Evolutionary conservation across 2,329 filamentous ascomycete species (phyloP).

Genomic region (Talaromyces amestolkiae): DNA sequence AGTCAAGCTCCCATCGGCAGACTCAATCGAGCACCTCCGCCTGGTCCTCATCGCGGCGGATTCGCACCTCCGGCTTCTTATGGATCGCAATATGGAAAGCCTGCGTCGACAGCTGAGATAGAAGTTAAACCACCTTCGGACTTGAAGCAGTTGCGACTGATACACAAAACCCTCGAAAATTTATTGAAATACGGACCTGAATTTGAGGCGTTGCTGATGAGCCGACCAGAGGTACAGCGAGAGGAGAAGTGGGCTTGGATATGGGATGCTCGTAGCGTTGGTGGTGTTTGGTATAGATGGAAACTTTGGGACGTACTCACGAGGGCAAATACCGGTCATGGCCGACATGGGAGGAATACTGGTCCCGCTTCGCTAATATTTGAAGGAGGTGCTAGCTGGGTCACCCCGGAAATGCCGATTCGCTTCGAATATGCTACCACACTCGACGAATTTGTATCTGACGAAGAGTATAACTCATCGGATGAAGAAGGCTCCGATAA

Average conservation of each 20-base stretch:
- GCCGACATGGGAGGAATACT: conserved; percentile 45
- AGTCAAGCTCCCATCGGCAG: conserved; percentile 47
- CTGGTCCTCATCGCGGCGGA: conserved; percentile 55
- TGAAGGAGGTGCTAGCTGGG: conserved; percentile 75
- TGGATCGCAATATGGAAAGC: conserved; percentile 45
- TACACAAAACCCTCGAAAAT: conserved; percentile 82
- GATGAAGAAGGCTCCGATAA: conserved; percentile 69
- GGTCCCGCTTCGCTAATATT: conserved; percentile 63
- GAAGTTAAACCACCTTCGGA: conserved; percentile 74
- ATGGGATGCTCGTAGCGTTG: conserved; percentile 77
- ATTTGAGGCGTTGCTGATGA: conserved; percentile 91
- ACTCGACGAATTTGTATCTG: conserved; percentile 76
- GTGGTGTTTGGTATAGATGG: conserved; percentile 90
- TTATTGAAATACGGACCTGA: conserved; percentile 77
- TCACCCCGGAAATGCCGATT: conserved; percentile 68
- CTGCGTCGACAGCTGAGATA: conserved; percentile 59
- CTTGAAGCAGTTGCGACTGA: conserved; percentile 73
- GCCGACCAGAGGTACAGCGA: conserved; percentile 72
- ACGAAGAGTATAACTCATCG: conserved; percentile 81
- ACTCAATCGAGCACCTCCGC: conserved; percentile 50
- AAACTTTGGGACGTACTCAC: conserved; percentile 84
- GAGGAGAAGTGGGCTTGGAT: conserved; percentile 94
- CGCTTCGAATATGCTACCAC: conserved; percentile 76
- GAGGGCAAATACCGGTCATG: conserved; percentile 49
- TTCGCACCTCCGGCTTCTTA: conserved; percentile 79